These are phyloP conservation scores for Ophioceras dolichostomum DNA, from an alignment of 2,329 filamentous ascomycete genomes.

Conservation along the genomic window DNA sequence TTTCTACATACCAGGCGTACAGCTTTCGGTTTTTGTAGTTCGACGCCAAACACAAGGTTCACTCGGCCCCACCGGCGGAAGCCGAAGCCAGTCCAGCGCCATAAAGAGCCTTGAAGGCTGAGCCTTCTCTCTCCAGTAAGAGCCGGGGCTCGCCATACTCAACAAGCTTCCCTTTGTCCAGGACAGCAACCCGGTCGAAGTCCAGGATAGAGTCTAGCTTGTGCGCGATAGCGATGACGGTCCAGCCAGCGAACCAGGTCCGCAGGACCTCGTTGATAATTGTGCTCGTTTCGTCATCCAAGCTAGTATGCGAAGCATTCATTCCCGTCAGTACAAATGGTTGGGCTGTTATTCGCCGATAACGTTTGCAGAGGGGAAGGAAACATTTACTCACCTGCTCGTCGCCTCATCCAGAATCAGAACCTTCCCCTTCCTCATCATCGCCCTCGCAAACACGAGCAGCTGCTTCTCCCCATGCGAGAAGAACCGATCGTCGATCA, in stretches of 20 bases:
- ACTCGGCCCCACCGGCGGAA: too few species aligned
- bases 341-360: too few species aligned
- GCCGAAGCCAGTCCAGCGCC: too few species aligned
- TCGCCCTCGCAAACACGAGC: conserved; percentile 33
- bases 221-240: conserved; percentile 30
- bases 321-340: too few species aligned
- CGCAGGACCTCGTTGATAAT: conserved; percentile 42
- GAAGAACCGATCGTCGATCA: conserved; percentile 18
- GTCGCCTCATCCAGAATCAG: conserved; percentile 32
- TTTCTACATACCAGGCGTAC: too few species aligned
- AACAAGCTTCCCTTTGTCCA: conserved; percentile 23
- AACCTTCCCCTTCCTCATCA: conserved; percentile 27
- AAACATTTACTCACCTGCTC: conserved; percentile 18
- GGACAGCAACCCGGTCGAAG: conserved; percentile 35
- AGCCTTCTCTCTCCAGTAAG: conserved; percentile 2
- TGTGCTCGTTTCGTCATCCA: conserved; percentile 43
- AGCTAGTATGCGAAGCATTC: conserved; percentile 20
- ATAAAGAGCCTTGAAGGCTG: conserved; percentile 9
- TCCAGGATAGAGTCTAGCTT: conserved; percentile 29
- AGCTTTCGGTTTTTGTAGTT: too few species aligned
- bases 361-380: too few species aligned
- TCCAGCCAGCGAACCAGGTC: conserved; percentile 38
- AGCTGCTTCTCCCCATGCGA: conserved; percentile 36
- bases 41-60: too few species aligned
- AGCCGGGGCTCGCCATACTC: conserved; percentile 11